Percentiles rank a stretch among this genome's conserved stretches.
These are phyloP conservation scores for Benincasa hispida DNA, from an alignment of 306 rosid genomes.

Conservation along the genomic window DNA sequence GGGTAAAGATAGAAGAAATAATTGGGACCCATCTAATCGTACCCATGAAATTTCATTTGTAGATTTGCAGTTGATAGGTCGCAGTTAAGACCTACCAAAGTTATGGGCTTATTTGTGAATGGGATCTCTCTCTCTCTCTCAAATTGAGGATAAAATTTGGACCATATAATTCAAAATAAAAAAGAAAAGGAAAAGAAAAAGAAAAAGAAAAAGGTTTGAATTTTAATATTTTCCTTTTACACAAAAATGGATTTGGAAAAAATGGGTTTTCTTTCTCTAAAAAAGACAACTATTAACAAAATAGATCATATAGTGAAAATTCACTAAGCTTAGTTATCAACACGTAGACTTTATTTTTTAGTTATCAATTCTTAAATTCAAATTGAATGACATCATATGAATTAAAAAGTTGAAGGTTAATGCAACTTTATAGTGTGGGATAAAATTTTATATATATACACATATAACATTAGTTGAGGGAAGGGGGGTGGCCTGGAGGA, in stretches of 20 bases:
- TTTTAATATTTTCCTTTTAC: not conserved
- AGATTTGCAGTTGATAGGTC: constrained; percentile 5
- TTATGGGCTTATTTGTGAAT: constrained; percentile 1
- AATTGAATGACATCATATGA: not conserved
- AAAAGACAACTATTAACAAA: not conserved
- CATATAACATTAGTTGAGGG: not conserved
- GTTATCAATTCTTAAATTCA: not conserved
- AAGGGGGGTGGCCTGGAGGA: constrained; percentile 4
- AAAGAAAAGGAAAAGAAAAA: not conserved
- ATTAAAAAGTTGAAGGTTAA: not conserved
- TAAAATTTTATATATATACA: too few relatives aligned
- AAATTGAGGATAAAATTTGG: not conserved
- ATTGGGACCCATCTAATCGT: constrained; percentile 46
- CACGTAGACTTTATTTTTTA: not conserved
- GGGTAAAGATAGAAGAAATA: constrained; percentile 15
- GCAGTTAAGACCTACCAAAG: constrained; percentile 13
- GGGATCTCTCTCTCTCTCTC: not conserved
- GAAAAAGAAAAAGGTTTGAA: not conserved
- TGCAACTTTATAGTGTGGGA: not conserved
- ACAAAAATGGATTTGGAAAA: not conserved
- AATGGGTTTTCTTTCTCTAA: too few relatives aligned
- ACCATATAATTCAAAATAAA: not conserved
- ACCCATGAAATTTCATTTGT: constrained; percentile 14
- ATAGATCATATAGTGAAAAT: too few relatives aligned
- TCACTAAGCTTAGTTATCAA: not conserved